Base-by-base conservation (phyloP, 495 filamentous ascomycete species). In the Tetracladium marchalianum region DNA sequence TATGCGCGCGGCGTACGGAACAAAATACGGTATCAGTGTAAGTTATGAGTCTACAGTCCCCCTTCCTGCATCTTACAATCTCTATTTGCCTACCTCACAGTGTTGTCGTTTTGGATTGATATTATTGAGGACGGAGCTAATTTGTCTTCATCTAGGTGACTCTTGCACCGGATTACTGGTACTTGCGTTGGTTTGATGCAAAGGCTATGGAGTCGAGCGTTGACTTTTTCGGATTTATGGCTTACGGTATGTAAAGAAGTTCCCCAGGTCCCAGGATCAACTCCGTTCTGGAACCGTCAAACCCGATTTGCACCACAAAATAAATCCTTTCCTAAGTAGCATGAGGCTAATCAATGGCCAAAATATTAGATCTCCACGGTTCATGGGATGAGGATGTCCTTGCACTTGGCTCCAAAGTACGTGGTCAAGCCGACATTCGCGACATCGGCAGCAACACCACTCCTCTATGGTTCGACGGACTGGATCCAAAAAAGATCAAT, bases 201-300 rank as follows among this genome's bases (percentile, higher is more conserved):
- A 59, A 50, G 11, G 59, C 52, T 1, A 61, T 78, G 55, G 56
- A 63, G 17, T 45, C 51, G 1, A 55, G 65, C 41, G 62, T 76
- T 6, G 69, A 75, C 47, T 76, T 57, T 15, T 71, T 76, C 45
- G 67, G 67, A 31, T 60, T 72, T 49, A 75, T 77, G 73, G 50
- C 62, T 11, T 76, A 75, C 35, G 66, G 63, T 36, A 42, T 56
- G 4, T 51, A 64, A 50, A 61, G 63, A 5, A 43, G 41, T n/a
- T n/a, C n/a, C n/a, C 0, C 64, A 61, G 56, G 58, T 54, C 39
- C 22, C n/a, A n/a, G n/a, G n/a, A n/a, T 44, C 13, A 43, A 46
- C 15, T 11, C n/a, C 11, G 33, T 35, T 35, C 33, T 11, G 33
- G 11, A 11, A n/a, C 33, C 11, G 11, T 11, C 33, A n/a, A 35